These are phyloP conservation scores for Hsuehochloa calcarea DNA, from an alignment of 176 grass and related monocot genomes.

Conservation along the genomic window DNA sequence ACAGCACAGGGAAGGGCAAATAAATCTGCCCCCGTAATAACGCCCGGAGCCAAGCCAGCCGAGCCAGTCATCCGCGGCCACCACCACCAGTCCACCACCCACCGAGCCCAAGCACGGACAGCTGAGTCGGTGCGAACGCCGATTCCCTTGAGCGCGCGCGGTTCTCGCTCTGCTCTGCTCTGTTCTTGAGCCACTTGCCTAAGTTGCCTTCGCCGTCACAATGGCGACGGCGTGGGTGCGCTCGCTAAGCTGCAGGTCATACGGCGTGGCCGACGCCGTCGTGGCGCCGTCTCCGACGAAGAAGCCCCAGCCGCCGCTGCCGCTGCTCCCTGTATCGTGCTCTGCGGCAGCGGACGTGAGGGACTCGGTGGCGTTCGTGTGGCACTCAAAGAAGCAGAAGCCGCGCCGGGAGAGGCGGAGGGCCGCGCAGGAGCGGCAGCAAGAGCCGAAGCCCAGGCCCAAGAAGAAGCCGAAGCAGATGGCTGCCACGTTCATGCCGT, in stretches of 20 bases:
- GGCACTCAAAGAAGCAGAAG: conserved; percentile 33
- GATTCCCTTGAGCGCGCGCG: background rate
- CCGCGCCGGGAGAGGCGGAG: conserved; percentile 17
- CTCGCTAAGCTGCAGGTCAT: conserved; percentile 66
- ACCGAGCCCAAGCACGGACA: background rate
- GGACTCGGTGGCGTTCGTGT: conserved; percentile 33
- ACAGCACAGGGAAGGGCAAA: conserved; percentile 20
- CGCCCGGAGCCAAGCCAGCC: conserved; percentile 35
- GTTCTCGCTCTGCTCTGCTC: background rate
- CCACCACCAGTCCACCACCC: conserved; percentile 23
- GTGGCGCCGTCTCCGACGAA: conserved; percentile 8
- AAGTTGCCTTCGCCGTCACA: conserved; percentile 10
- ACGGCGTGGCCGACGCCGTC: conserved; percentile 54
- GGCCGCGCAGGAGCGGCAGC: conserved; percentile 10
- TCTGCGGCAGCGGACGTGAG: conserved; percentile 34
- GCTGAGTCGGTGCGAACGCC: background rate
- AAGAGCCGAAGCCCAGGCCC: conserved; percentile 17
- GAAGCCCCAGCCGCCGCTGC: background rate
- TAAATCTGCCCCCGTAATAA: conserved; percentile 54
- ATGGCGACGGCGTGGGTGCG: conserved; percentile 79
- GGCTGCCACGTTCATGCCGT: conserved; percentile 37
- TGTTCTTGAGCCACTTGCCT: background rate
- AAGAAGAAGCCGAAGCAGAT: conserved; percentile 54
- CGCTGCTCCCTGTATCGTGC: conserved; percentile 35
- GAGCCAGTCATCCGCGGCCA: background rate